Percentiles rank a stretch among this genome's conserved stretches.
phyloP scores from a whole-genome alignment of 495 filamentous ascomycete genomes.

The Thozetella sp. region DNA sequence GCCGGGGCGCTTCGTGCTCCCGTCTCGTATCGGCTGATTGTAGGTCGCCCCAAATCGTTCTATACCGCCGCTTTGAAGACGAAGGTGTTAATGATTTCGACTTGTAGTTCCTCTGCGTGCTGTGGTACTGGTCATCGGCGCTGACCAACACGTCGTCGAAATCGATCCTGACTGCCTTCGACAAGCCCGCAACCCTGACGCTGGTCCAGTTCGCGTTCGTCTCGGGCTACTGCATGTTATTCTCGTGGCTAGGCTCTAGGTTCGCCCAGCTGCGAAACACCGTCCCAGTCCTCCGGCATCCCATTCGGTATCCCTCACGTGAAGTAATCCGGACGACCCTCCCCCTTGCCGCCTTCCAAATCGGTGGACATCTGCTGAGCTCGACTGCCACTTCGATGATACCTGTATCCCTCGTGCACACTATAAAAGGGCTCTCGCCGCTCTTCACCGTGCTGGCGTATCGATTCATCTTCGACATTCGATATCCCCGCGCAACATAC shows the following conservation, averaged over 20 bases:
- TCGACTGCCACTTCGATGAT: slow-evolving; percentile 93
- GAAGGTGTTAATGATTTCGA: slow-evolving; percentile 16
- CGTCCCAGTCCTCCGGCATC: slow-evolving; percentile 79
- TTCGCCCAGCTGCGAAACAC: slow-evolving; percentile 67
- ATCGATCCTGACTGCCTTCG: slow-evolving; percentile 91
- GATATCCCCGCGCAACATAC: slow-evolving; percentile 87
- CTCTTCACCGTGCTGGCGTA: slow-evolving; percentile 96
- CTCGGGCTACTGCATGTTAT: slow-evolving; percentile 80
- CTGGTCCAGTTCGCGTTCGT: slow-evolving; percentile 95
- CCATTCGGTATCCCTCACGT: slow-evolving; percentile 77
- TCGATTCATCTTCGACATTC: slow-evolving; percentile 82
- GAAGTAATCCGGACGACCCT: slow-evolving; percentile 87
- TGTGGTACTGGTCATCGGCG: slow-evolving; percentile 95
- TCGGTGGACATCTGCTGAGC: slow-evolving; percentile 89
- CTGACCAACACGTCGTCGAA: slow-evolving; percentile 98
- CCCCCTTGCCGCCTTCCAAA: slow-evolving; percentile 89
- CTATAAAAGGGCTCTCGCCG: slow-evolving; percentile 98
- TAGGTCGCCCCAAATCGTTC: slow-evolving; percentile 21
- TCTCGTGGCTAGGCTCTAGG: slow-evolving; percentile 69
- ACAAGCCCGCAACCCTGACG: slow-evolving; percentile 90
- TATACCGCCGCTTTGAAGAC: slow-evolving; percentile 2
- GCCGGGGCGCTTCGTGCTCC: slow-evolving; percentile 89
- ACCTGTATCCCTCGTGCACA: slow-evolving; percentile 95
- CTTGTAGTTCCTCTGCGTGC: slow-evolving; percentile 71
- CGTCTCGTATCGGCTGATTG: slow-evolving; percentile 71